Percentiles rank a stretch among this genome's conserved stretches.
phyloP scores from a whole-genome alignment of 495 filamentous ascomycete species.

The Bacidia gigantensis region DNA sequence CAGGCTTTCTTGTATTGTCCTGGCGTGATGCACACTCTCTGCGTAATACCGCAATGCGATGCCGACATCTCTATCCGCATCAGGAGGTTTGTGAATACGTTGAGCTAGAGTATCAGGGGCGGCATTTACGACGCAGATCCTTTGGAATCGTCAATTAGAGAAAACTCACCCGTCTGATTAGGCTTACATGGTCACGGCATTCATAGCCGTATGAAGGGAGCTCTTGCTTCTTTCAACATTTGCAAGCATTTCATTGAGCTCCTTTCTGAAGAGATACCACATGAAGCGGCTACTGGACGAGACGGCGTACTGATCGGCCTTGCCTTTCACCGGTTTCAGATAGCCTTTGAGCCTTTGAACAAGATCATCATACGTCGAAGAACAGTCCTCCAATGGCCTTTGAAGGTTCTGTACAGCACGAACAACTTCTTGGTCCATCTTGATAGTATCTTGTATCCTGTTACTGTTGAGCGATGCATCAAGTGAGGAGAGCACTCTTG shows the following conservation, averaged over 20 bases:
- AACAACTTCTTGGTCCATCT: not conserved
- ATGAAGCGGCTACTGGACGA: not conserved
- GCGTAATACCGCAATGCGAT: not conserved
- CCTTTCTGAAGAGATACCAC: not conserved
- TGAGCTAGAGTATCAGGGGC: not conserved
- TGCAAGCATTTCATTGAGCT: not conserved
- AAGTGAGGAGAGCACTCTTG: not conserved
- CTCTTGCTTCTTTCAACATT: not conserved
- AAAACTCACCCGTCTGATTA: not conserved
- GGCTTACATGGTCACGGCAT: not conserved
- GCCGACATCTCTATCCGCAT: not conserved
- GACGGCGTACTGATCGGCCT: not conserved
- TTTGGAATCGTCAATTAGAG: not conserved
- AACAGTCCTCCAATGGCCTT: not conserved
- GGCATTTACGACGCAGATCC: not conserved
- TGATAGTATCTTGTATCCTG: not conserved
- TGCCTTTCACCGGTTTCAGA: not conserved
- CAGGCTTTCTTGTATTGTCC: not conserved
- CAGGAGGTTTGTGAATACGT: not conserved
- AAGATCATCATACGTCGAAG: not conserved
- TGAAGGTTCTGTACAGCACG: not conserved
- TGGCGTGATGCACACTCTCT: not conserved
- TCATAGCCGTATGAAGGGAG: not conserved
- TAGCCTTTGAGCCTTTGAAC: not conserved
- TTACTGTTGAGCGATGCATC: not conserved